Conservation (phyloP, 306 rosid genomes). For the Acacia melanoxylon region DNA sequence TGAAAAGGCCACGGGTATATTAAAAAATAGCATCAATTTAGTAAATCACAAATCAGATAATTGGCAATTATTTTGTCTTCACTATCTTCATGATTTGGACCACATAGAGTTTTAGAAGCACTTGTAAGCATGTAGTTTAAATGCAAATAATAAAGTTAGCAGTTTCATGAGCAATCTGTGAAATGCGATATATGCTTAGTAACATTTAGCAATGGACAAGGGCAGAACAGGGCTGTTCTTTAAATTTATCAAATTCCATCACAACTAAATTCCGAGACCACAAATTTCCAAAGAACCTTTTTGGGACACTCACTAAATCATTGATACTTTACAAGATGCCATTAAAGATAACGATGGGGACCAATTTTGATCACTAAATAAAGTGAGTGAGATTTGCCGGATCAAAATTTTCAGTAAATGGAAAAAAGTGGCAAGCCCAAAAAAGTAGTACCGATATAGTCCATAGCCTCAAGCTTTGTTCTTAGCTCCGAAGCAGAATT, state of each 20-base stretch:
- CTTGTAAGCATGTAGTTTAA: slow-evolving; percentile 18
- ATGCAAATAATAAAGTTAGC: not conserved
- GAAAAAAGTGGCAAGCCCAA: slow-evolving; percentile 22
- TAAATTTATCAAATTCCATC: slow-evolving; percentile 16
- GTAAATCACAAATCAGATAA: slow-evolving; percentile 18
- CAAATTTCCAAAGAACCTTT: slow-evolving; percentile 21
- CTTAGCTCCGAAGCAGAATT: slow-evolving; percentile 67
- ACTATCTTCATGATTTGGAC: slow-evolving; percentile 21
- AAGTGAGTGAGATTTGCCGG: slow-evolving; percentile 27
- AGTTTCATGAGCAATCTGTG: slow-evolving; percentile 17
- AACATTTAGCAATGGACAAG: not conserved
- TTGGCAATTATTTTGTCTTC: slow-evolving; percentile 16
- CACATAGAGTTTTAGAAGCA: slow-evolving; percentile 14
- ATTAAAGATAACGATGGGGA: slow-evolving; percentile 28
- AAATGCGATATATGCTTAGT: slow-evolving; percentile 1
- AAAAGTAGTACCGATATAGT: slow-evolving; percentile 65
- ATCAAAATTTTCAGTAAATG: slow-evolving; percentile 25
- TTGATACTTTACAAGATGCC: slow-evolving; percentile 32
- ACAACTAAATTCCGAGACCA: slow-evolving; percentile 36
- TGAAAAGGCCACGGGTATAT: slow-evolving; percentile 14
- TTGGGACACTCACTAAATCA: slow-evolving; percentile 25
- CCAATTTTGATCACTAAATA: slow-evolving; percentile 26
- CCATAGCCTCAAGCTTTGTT: slow-evolving; percentile 86
- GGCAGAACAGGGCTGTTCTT: not conserved
- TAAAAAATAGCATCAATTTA: slow-evolving; percentile 8